Evolutionary conservation across 768 basidiomycete genomes (phyloP), one percentile per base, ranked within the genome.

Genomic region (Serendipita sp.): DNA sequence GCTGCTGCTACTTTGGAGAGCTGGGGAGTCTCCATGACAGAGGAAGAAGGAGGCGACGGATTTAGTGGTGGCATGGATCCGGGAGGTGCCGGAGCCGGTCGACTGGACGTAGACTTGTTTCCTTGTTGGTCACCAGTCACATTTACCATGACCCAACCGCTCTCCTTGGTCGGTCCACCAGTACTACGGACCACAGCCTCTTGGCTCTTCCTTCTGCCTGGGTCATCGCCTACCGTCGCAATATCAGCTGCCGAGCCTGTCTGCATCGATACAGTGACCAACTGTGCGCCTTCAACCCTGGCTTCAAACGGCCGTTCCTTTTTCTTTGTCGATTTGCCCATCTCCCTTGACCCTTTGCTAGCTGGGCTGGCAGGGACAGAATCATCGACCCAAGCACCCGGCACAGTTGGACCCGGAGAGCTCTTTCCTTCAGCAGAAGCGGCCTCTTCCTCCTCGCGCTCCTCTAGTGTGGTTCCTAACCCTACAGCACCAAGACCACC

Each of bases 91-190:
- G 18, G 48, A 33, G 36, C 52, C 16, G 13, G 27, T 60, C n/a
- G 16, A n/a, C 27, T 33, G 10, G 55, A 60, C 48, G 8, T 10
- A 23, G 48, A 52, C 36, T 60, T 60, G 33, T 27, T 31, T 18
- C 11, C 55, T 36, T 31, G 55, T 18, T 37, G 55, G 16, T 31
- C 27, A 11, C 16, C 55, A 37, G 55, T 23, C 16, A 60, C 55
- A n/a, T 60, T 60, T 8, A 60, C 55, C 55, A 60, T 60, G 16
- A 60, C 55, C 55, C 55, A 60, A 8, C 55, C 55, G 8, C 33
- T 60, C 16, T 60, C 55, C 27, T 60, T 60, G 8, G 16, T 27
- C 16, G 23, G 27, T 8, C 27, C 48, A 50, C 29, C 48, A 40
- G 40, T 5, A 13, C 40, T 52, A 10, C 31, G 48, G 8, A 52